Conservation (phyloP, 352 stramenopile genomes). For the Pythium utonaiense region DNA sequence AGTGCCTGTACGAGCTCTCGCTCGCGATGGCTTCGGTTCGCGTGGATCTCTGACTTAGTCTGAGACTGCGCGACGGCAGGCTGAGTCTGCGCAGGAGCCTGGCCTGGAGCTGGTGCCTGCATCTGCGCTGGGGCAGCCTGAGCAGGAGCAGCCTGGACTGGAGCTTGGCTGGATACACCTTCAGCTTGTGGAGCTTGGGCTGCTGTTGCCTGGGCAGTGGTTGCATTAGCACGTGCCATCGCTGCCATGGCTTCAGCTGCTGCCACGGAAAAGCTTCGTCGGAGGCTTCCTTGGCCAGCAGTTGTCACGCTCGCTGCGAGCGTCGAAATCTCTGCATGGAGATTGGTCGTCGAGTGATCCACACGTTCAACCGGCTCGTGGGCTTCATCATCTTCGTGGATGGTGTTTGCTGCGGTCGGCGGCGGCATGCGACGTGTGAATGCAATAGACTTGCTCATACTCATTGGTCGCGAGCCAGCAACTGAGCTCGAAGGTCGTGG, state of each 20-base stretch:
- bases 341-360: conserved; percentile 63
- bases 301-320: conserved; percentile 77
- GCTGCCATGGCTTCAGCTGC: conserved; percentile 27
- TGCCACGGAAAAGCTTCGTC: conserved; percentile 67
- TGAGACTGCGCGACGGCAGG: conserved; percentile 36
- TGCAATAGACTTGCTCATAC: conserved; percentile 79
- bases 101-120: conserved; percentile 1
- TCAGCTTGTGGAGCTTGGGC: neutral
- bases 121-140: conserved; percentile 15
- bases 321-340: conserved; percentile 81
- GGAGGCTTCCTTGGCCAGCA: conserved; percentile 69
- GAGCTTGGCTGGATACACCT: conserved; percentile 20
- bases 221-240: conserved; percentile 12
- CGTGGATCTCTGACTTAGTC: conserved; percentile 50
- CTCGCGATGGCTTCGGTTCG: conserved; percentile 82
- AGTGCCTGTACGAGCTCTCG: conserved; percentile 73
- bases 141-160: conserved; percentile 40
- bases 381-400: conserved; percentile 44
- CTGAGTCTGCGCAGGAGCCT: conserved; percentile 24
- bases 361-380: conserved; percentile 56
- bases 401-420: conserved; percentile 12
- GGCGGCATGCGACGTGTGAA: conserved; percentile 35
- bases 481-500: conserved; percentile 55
- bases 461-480: conserved; percentile 49
- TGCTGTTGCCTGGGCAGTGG: neutral